Evolutionary conservation across 768 basidiomycete species (phyloP), one percentile per base, ranked within the genome.

Genomic region (Hysterangium stoloniferum): DNA sequence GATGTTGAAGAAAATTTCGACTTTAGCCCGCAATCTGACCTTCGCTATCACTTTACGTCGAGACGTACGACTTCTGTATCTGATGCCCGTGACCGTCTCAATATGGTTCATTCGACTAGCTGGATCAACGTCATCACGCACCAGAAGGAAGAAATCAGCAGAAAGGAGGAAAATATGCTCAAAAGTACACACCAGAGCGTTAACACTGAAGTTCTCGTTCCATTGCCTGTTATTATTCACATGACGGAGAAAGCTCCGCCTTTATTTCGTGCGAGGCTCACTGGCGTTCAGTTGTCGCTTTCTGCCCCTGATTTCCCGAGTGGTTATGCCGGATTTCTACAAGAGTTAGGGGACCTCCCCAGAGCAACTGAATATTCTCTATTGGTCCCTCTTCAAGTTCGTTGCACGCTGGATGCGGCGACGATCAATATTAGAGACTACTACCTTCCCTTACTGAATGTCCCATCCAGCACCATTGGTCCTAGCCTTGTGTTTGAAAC

Each of bases 361-460:
- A 66, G 64, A 13, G 76, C 84, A 47, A 85, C 83, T 0, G 58
- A 77, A 57, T 96, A 84, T 62, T 82, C 86, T 9, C 71, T 97
- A 22, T 73, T 96, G 56, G 68, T 95, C 17, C 93, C 94, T 3
- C 65, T 97, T 58, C 84, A 92, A 59, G 63, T 98, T 17, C 73
- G 76, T 31, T 79, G 90, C 64, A 71, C 77, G 1, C 68, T 90
- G 45, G 69, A 74, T 3, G 74, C 79, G n/a, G 65, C 82, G 15
- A 73, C 73, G 41, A 68, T 81, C 37, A 75, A 76, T 4, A 71
- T 94, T 7, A 82, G 94, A 28, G 92, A 95, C 66, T 94, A 95
- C 66, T 90, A 93, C 2, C 66, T 96, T 28, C 91, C 93, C 1
- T 63, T 97, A 45, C 66, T 92, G n/a, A 72, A 82, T 59, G 75